Base-by-base conservation (phyloP, 2,329 filamentous ascomycete genomes). In the Beauveria pseudobassiana region DNA sequence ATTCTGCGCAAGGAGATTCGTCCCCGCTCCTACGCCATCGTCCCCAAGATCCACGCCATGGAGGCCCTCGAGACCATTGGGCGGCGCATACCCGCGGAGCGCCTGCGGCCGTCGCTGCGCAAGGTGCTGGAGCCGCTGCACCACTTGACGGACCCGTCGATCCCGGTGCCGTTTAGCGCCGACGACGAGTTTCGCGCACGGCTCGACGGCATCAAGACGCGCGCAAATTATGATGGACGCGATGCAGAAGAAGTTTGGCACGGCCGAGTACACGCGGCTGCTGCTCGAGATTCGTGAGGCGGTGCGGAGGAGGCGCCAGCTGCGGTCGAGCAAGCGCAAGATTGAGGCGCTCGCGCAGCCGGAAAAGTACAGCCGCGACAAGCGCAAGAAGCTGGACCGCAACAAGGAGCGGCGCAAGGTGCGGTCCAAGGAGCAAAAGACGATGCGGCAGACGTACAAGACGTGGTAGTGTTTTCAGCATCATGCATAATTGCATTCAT, bases 201-300 rank as follows among this genome's bases (percentile, higher is more conserved):
- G 22, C 88, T 93, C 73, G 88, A 91, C 65, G 79, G 79, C 0
- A 78, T 99, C 40, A 86, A 88, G 67, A 81, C 84, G 46, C 87
- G 87, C 90, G 5, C 84, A 88, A 66, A 89, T 93, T 68, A 79
- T 93, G 12, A 87, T 98, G 78, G 89, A 91, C 65, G 77, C 82
- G n/a, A 72, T 99, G 63, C 92, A 96, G 77, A 88, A 87, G 77
- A 92, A 90, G 71, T 80, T 96, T 57, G 95, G 93, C 46, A 91
- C 89, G 2, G 84, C 86, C 1, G 85, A 85, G 64, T 99, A 93
- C 75, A 86, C 93, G n/a, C 80, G 82, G 60, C 82, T 87, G 51
- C 80, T 98, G 70, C 75, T 90, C 45, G 82, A 82, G 46, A 90
- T 96, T 7, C 85, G 91, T 63, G 86, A 89, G 58, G 83, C 81